Percentiles rank a stretch among this genome's conserved stretches.
Evolutionary conservation across 1,284 basidiomycete species (phyloP).

Genomic region (Heliocybe sulcata): DNA sequence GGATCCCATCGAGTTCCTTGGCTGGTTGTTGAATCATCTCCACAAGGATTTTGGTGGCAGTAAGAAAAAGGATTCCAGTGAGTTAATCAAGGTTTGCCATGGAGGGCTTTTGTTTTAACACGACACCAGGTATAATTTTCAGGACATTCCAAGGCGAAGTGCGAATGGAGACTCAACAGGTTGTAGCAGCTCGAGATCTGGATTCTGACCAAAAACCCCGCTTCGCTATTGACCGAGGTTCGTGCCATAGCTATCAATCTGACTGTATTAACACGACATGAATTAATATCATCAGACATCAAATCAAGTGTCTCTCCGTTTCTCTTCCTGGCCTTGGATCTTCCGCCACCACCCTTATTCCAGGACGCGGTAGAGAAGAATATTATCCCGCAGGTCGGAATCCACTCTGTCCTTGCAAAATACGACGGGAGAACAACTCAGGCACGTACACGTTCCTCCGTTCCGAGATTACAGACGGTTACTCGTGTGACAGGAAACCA

Average conservation of each 20-base stretch:
- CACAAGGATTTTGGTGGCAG: slow-evolving; percentile 90
- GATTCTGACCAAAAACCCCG: slow-evolving; percentile 69
- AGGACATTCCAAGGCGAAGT: slow-evolving; percentile 92
- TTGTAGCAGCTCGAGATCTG: slow-evolving; percentile 76
- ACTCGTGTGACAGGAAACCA: slow-evolving; percentile 57
- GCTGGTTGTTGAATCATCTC: slow-evolving; percentile 92
- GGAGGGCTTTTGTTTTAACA: slow-evolving; percentile 8
- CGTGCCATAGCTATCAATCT: slow-evolving; percentile 10
- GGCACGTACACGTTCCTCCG: slow-evolving; percentile 33
- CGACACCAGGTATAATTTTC: slow-evolving; percentile 74
- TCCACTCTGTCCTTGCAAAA: slow-evolving; percentile 89
- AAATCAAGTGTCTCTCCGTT: slow-evolving; percentile 87
- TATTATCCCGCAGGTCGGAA: slow-evolving; percentile 95
- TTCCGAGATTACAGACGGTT: neutral
- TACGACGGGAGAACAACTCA: slow-evolving; percentile 91
- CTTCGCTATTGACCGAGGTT: slow-evolving; percentile 91
- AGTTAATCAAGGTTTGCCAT: slow-evolving; percentile 18
- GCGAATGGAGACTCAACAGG: slow-evolving; percentile 89
- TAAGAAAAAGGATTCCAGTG: slow-evolving; percentile 83
- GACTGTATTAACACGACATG: slow-evolving; percentile 4
- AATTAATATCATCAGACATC: slow-evolving; percentile 52
- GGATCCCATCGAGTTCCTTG: slow-evolving; percentile 94
- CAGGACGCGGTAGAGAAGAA: slow-evolving; percentile 95
- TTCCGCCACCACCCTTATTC: slow-evolving; percentile 94
- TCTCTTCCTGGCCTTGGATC: slow-evolving; percentile 91